These are phyloP conservation scores for Rhynchospora pubera DNA, from an alignment of 176 grass and related monocot genomes.

Conservation along the genomic window DNA sequence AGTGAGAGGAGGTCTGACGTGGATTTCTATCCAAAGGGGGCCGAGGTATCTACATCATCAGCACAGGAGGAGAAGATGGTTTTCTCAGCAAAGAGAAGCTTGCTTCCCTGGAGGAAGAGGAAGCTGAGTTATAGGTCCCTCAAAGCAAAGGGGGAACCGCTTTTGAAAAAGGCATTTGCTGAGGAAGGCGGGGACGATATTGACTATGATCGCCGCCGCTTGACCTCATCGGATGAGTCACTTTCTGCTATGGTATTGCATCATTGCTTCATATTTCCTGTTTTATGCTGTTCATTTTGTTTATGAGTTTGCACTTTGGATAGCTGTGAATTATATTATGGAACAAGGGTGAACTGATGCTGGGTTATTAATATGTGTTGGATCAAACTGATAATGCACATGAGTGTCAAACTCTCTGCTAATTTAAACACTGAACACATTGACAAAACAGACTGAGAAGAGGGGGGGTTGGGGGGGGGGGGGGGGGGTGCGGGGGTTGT, in stretches of 20 bases:
- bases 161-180: constrained; percentile 74
- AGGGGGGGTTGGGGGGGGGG: too few relatives aligned
- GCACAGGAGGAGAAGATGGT: constrained; percentile 30
- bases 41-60: constrained; percentile 10
- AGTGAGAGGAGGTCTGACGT: constrained; percentile 68
- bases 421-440: neutral
- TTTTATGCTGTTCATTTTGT: constrained; percentile 3
- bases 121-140: constrained; percentile 41
- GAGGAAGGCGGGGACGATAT: constrained; percentile 99
- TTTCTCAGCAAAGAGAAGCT: constrained; percentile 42
- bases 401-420: neutral
- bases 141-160: constrained; percentile 80
- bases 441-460: neutral
- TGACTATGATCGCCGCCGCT: constrained; percentile 69
- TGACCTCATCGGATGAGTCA: constrained; percentile 71
- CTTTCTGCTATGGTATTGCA: constrained; percentile 38
- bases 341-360: neutral
- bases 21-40: constrained; percentile 45
- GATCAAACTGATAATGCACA: neutral
- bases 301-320: neutral
- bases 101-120: constrained; percentile 89
- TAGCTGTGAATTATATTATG: neutral
- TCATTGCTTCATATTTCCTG: neutral
- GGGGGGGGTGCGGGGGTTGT: too few relatives aligned
- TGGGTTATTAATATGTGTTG: neutral